These are phyloP conservation scores for Moringa oleifera DNA, from an alignment of 345 rosid genomes.

Conservation along the genomic window DNA sequence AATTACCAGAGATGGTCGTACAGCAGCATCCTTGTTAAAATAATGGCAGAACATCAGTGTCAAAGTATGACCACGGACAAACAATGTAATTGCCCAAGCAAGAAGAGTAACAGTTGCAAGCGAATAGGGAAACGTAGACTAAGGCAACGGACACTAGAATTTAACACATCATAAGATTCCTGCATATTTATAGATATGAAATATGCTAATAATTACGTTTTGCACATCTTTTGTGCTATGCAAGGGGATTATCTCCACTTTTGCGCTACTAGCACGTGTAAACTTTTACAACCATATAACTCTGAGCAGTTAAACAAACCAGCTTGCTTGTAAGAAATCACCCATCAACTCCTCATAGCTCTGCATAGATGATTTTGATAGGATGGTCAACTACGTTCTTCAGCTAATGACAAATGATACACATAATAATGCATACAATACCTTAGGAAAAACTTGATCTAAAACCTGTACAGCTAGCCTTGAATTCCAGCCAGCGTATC, in stretches of 20 bases:
- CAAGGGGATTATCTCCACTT: no score
- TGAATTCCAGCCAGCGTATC: constrained; percentile 88
- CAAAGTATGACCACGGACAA: not conserved
- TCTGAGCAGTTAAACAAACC: no score
- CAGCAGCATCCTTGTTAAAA: constrained; percentile 44
- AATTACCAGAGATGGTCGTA: constrained; percentile 79
- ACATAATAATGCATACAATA: constrained; percentile 12
- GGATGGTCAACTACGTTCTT: no score
- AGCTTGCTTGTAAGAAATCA: no score
- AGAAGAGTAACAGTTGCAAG: not conserved
- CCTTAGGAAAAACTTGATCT: constrained; percentile 79
- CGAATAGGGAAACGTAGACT: no score
- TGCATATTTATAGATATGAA: not conserved
- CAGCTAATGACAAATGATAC: not conserved
- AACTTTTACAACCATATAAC: no score
- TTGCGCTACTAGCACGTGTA: no score
- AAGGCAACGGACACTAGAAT: no score
- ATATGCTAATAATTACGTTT: no score
- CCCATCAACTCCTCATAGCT: no score
- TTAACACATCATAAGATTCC: not conserved
- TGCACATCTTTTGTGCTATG: no score
- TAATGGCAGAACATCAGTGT: not conserved
- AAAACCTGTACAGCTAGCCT: constrained; percentile 65
- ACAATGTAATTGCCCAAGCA: not conserved
- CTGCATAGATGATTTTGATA: no score